A percentile compares a stretch with the other conserved stretches of the same genome.
Conservation (phyloP, 768 basidiomycete species). For the Crucibulum laeve region DNA sequence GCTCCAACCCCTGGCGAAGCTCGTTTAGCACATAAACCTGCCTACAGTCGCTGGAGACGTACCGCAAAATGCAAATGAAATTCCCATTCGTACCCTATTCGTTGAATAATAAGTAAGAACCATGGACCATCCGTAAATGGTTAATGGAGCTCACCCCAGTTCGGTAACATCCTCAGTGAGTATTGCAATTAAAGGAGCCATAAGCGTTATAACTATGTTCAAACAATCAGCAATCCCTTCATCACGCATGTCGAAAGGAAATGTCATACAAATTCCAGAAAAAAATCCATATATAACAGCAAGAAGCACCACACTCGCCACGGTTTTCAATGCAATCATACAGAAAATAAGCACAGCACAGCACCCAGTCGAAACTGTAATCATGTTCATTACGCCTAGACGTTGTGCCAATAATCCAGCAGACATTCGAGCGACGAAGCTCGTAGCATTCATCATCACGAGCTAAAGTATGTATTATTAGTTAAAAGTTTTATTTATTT, state of each 20-base stretch:
- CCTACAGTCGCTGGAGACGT: too few relatives aligned
- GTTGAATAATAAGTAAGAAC: neutral
- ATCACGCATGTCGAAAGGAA: neutral
- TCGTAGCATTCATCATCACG: conserved; percentile 14
- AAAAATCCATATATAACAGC: conserved; percentile 37
- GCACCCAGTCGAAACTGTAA: conserved; percentile 7
- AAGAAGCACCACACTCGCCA: conserved; percentile 27
- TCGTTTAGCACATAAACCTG: neutral
- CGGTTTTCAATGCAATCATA: conserved; percentile 26
- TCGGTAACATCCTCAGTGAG: neutral
- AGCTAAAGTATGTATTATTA: conserved; percentile 7
- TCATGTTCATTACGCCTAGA: conserved; percentile 11
- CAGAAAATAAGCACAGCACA: conserved; percentile 23
- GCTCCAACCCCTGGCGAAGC: neutral
- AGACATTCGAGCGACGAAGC: conserved; percentile 14
- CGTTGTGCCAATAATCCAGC: conserved; percentile 9
- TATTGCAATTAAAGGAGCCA: neutral
- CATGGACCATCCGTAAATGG: neutral
- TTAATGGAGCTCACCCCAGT: neutral
- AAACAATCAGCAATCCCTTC: neutral
- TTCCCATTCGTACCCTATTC: conserved; percentile 1
- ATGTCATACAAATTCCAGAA: conserved; percentile 11
- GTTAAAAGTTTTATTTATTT: neutral
- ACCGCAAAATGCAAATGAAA: conserved; percentile 1
- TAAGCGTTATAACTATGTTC: neutral